phyloP scores from a whole-genome alignment of 495 filamentous ascomycete genomes.

The Haplographium delicatum region DNA sequence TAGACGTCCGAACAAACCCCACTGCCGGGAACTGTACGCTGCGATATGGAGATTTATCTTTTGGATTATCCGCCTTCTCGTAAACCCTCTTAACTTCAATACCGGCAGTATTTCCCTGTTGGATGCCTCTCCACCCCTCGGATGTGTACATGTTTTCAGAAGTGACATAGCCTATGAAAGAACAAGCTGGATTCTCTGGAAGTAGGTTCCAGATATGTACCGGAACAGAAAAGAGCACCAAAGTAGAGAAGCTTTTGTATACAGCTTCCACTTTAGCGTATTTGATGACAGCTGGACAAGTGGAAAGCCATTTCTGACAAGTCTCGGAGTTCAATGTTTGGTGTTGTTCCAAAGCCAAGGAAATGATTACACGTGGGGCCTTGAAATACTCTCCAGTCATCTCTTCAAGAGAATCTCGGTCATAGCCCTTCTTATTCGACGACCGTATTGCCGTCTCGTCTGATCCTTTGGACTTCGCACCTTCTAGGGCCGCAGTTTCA shows the following conservation, averaged over 20 bases:
- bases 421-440: not conserved
- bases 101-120: no score
- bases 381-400: conserved; percentile 22
- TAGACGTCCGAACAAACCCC: no score
- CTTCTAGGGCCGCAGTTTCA: no score
- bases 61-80: no score
- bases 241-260: conserved; percentile 47
- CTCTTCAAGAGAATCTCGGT: not conserved
- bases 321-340: conserved; percentile 40
- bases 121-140: no score
- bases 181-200: not conserved
- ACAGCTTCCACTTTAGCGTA: conserved; percentile 48
- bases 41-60: no score
- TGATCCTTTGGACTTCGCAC: no score
- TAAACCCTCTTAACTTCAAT: no score
- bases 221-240: conserved; percentile 41
- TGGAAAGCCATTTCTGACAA: conserved; percentile 43
- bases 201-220: not conserved
- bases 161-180: not conserved
- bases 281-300: conserved; percentile 42
- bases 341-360: conserved; percentile 46
- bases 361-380: conserved; percentile 48
- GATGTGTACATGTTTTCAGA: no score
- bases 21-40: no score
- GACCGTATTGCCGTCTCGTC: not conserved